Percentiles rank a stretch among this genome's conserved stretches.
phyloP scores from a whole-genome alignment of 345 rosid genomes.

The Syzygium grande region DNA sequence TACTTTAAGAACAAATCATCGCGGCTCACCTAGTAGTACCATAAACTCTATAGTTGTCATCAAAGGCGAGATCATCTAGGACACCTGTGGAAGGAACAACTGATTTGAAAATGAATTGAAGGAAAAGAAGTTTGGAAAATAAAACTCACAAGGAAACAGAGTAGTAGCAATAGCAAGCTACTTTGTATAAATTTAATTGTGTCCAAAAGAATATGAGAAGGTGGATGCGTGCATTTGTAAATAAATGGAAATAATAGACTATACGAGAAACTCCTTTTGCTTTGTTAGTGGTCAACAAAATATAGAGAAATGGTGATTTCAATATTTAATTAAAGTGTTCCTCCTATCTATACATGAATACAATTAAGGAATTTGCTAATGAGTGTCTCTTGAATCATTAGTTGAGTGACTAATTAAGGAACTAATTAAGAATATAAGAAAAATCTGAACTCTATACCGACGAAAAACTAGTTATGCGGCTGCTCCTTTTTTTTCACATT shows the following conservation, averaged over 20 bases:
- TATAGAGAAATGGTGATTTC: neutral
- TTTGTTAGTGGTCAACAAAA: neutral
- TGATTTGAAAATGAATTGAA: fast-evolving
- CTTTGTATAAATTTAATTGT: neutral
- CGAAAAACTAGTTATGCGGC: too few relatives aligned
- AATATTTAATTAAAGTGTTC: neutral
- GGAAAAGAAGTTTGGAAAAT: neutral
- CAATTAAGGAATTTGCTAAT: too few relatives aligned
- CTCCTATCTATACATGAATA: neutral
- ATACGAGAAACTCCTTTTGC: neutral
- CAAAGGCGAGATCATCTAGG: fast-evolving
- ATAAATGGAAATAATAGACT: too few relatives aligned
- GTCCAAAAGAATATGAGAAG: neutral
- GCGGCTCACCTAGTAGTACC: fast-evolving
- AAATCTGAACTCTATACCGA: too few relatives aligned
- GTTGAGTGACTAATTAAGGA: neutral
- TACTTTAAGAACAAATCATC: fast-evolving
- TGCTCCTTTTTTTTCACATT: neutral
- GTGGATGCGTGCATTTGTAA: neutral
- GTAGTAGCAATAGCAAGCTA: neutral
- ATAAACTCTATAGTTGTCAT: fast-evolving
- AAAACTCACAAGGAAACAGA: neutral
- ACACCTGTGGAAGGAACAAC: neutral
- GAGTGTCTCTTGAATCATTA: too few relatives aligned
- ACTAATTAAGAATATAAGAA: too few relatives aligned